Evolutionary conservation across 169 alveolate genomes (phyloP), one percentile per base, ranked within the genome.

Genomic region (Cyclospora cayetanensis): DNA sequence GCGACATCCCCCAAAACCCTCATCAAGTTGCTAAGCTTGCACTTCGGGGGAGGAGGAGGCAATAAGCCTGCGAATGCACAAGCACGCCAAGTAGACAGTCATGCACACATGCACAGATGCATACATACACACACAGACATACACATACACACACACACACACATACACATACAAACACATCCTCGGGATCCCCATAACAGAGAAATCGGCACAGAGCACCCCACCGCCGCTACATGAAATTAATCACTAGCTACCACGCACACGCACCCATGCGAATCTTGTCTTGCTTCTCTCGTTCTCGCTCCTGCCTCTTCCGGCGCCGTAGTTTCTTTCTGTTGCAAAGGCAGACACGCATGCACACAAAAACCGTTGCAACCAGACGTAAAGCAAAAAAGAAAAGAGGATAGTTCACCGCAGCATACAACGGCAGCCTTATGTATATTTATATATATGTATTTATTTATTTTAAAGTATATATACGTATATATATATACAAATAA

Each of bases 31-130:
- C 98, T 95, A 68, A 97, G 93, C 85, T 96, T 97, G 86, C 97
- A 91, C 79, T 95, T 97, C 27, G 99, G 99, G 7, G 97, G 97
- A 3, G 98, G 98, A 25, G 99, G 98, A 18, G 98, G 98, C 39
- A 97, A 89, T 70, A 95, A 89, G 27, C 93, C 93, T 88, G 87
- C 25, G 34, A 20, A 50, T 4, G 12, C 65, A 43, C 20, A 85
- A 55, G 7, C 5, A 7, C 12, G 22, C 53, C 11, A 43, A 5
- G 11, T 60, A 60, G 34, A 7, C 22, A 60, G 9, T 12, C 22
- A 5, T 60, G 11, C 27, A 25, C 11, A 12, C 27, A 60, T 60
- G 22, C 22, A 12, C 27, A 60, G 5, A 60, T 25, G 27, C 74
- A 12, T 60, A 25, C 4, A 60, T 60, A 60, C 11, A 60, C 34